These are phyloP conservation scores for Corniculantispora saksenae DNA, from an alignment of 2,329 filamentous ascomycete species.

Conservation along the genomic window DNA sequence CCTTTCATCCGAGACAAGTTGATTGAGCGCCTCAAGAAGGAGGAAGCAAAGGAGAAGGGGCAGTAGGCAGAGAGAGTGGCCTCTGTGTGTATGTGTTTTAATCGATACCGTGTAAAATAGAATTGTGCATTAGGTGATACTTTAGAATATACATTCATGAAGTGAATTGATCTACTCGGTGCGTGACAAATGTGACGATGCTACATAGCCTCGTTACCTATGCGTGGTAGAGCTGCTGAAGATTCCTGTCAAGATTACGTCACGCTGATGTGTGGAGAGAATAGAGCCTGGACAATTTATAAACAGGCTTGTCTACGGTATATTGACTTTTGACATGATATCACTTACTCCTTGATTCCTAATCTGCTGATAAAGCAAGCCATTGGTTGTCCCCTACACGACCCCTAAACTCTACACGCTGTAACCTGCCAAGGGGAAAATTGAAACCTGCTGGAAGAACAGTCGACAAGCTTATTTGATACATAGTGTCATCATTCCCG, in stretches of 20 bases:
- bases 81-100: neutral
- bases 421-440: neutral
- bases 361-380: no score
- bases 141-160: neutral
- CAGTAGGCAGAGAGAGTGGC: neutral
- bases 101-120: neutral
- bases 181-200: no score
- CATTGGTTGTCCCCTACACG: no score
- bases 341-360: no score
- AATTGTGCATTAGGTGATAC: neutral
- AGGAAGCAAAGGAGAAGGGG: slow-evolving; percentile 39
- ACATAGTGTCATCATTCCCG: neutral
- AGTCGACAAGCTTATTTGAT: neutral
- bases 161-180: neutral
- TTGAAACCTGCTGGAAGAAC: neutral
- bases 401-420: neutral
- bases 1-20: slow-evolving; percentile 55
- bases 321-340: no score
- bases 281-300: no score
- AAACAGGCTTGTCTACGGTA: no score
- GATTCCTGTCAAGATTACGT: no score
- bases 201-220: no score
- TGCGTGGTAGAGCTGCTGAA: no score
- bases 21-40: slow-evolving; percentile 48
- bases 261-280: no score